Evolutionary conservation across 1,284 basidiomycete genomes (phyloP), one percentile per base, ranked within the genome.

Genomic region (Fomitiporia mediterranea): DNA sequence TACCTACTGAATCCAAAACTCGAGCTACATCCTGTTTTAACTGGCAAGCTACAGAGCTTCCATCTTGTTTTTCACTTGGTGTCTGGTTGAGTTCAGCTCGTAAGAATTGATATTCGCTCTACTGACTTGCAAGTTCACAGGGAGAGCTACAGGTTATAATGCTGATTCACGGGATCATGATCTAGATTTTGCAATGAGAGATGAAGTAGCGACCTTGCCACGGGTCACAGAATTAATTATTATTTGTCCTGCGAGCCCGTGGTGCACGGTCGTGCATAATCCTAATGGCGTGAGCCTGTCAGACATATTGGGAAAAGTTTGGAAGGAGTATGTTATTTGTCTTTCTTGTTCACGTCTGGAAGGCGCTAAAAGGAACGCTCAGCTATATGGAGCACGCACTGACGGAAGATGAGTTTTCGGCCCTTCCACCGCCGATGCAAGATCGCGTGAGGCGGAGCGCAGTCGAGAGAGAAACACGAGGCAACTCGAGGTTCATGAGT

Each of bases 161-260:
- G 72, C 70, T 2, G 78, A 79, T 42, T 72, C 77, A 17, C 72
- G 78, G 39, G 82, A 84, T 62, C 77, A 79, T 7, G 84, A 87
- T 59, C 69, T 83, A 13, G 75, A 78, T 1, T 86, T 90, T 64
- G 75, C 74, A 0, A 74, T 76, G 38, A 86, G 85, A 64, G 83
- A 88, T 63, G 83, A 91, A 66, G 86, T 88, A 0, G 89, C 89
- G 23, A 90, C 88, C 1, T 72, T 90, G 25, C 89, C 89, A 1
- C 82, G 89, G 43, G 83, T 90, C n/a, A 72, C 74, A 21, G 81
- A 87, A 62, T 70, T 91, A 58, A 80, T 86, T 61, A 75, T 91
- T 60, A 84, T 91, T 66, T 83, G 82, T n/a, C 78, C 82, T 47
- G 70, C 76, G 39, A 83, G 80, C 47, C 89, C 89, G 1, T 91